Conservation (phyloP, 352 stramenopile species). For the Lagenidium sp. region DNA sequence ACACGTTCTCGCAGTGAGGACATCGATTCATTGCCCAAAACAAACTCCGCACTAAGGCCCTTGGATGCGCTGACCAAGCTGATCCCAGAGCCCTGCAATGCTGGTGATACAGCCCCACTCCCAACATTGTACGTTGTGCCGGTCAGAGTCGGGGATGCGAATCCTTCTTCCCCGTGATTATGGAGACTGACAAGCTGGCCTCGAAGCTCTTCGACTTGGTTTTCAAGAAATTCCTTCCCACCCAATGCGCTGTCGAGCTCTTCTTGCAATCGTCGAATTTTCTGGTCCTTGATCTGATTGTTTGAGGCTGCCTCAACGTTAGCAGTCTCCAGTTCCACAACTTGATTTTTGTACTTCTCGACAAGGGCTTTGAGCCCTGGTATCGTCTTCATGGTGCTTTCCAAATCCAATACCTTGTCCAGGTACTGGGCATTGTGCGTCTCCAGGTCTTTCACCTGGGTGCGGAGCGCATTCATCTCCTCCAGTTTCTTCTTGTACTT, state of each 20-base stretch:
- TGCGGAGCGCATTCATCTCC: constrained; percentile 74
- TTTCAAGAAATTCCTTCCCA: constrained; percentile 82
- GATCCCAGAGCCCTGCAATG: neutral
- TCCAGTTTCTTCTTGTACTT: constrained; percentile 87
- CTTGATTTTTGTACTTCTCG: constrained; percentile 86
- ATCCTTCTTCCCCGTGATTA: constrained; percentile 11
- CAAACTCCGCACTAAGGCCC: constrained; percentile 45
- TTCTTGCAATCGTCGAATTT: constrained; percentile 74
- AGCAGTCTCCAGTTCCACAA: constrained; percentile 77
- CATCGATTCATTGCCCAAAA: constrained; percentile 59
- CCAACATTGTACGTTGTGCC: no score
- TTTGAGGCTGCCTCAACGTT: constrained; percentile 74
- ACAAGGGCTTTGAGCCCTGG: constrained; percentile 65
- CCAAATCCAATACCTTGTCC: constrained; percentile 78
- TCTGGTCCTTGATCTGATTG: constrained; percentile 75
- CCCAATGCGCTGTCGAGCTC: constrained; percentile 72
- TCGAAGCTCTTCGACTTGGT: constrained; percentile 72
- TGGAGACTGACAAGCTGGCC: constrained; percentile 51
- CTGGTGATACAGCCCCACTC: no score
- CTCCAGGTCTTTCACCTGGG: constrained; percentile 72
- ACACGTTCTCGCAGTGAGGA: constrained; percentile 45
- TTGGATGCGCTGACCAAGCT: constrained; percentile 20
- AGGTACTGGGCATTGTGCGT: constrained; percentile 70
- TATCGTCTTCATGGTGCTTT: constrained; percentile 84
- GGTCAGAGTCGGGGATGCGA: no score